Evolutionary conservation across 441 rosid species (phyloP).

Genomic region (Gossypium schwendimanii): DNA sequence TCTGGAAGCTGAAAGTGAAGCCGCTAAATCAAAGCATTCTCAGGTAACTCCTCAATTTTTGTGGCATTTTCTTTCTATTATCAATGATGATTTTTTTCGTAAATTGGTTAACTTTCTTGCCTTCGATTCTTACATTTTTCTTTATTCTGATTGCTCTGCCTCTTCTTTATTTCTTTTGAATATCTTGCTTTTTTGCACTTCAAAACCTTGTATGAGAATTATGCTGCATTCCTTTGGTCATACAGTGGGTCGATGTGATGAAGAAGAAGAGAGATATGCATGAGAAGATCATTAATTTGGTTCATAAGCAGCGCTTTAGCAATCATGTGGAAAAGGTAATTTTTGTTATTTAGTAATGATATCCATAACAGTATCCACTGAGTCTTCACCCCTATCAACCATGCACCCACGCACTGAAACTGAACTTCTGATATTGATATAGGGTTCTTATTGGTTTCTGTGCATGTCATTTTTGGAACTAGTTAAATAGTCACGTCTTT

Average conservation of each 20-base stretch:
- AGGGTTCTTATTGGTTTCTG: not conserved
- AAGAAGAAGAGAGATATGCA: conserved; percentile 82
- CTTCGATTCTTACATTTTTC: not conserved
- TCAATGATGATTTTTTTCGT: not conserved
- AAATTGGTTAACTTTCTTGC: not conserved
- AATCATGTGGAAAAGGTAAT: conserved; percentile 54
- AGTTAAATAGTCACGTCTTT: not conserved
- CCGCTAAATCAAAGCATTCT: conserved; percentile 62
- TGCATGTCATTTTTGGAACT: not conserved
- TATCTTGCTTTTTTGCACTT: not conserved
- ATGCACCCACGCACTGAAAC: not conserved
- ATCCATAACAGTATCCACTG: not conserved
- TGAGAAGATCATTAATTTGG: conserved; percentile 60
- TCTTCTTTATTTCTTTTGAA: not conserved
- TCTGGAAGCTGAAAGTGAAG: conserved; percentile 93
- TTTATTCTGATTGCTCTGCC: not conserved
- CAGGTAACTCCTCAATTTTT: conserved; percentile 38
- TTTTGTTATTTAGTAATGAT: not conserved
- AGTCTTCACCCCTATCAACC: not conserved
- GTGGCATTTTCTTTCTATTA: not conserved
- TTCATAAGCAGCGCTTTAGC: conserved; percentile 49
- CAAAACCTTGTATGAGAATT: not conserved
- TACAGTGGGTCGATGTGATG: conserved; percentile 88
- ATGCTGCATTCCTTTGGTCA: not conserved
- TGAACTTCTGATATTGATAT: not conserved